Conservation (phyloP, 768 basidiomycete species). For the Tremella yokohamensis region DNA sequence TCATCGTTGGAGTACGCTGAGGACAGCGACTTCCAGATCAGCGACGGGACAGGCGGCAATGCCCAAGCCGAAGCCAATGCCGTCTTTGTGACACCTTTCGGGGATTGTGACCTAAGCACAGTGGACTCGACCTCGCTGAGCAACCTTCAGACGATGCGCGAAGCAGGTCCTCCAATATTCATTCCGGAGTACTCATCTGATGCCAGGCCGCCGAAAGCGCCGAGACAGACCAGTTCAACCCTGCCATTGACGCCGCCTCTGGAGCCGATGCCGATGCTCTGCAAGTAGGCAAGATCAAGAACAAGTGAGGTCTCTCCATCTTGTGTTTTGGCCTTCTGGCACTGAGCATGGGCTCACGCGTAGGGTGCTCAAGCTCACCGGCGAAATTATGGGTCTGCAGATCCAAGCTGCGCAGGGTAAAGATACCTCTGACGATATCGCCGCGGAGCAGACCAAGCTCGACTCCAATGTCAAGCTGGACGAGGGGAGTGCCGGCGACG, state of each 20-base stretch:
- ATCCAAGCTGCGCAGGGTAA: conserved; percentile 20
- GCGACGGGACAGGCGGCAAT: conserved; percentile 19
- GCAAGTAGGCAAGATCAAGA: conserved; percentile 24
- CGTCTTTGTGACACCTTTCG: conserved; percentile 19
- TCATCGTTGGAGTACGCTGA: not conserved
- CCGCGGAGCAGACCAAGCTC: conserved; percentile 17
- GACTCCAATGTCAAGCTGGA: conserved; percentile 16
- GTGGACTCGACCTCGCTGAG: conserved; percentile 13
- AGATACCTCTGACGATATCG: conserved; percentile 6
- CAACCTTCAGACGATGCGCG: conserved; percentile 21
- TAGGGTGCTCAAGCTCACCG: conserved; percentile 22
- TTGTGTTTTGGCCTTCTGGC: not conserved
- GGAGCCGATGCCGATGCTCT: conserved; percentile 14
- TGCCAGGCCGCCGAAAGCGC: conserved; percentile 21
- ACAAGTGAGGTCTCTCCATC: conserved; percentile 16
- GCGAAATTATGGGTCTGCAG: conserved; percentile 10
- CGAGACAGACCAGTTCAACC: conserved; percentile 18
- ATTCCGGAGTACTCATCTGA: not conserved
- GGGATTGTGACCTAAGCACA: conserved; percentile 19
- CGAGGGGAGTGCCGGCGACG: conserved; percentile 1
- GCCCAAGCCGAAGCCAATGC: conserved; percentile 23
- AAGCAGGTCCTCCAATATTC: conserved; percentile 10
- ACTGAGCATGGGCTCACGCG: not conserved
- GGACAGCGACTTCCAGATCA: conserved; percentile 22
- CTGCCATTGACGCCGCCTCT: conserved; percentile 16